Conservation (phyloP, 2,329 filamentous ascomycete genomes). For the Pseudocercospora fuligena region DNA sequence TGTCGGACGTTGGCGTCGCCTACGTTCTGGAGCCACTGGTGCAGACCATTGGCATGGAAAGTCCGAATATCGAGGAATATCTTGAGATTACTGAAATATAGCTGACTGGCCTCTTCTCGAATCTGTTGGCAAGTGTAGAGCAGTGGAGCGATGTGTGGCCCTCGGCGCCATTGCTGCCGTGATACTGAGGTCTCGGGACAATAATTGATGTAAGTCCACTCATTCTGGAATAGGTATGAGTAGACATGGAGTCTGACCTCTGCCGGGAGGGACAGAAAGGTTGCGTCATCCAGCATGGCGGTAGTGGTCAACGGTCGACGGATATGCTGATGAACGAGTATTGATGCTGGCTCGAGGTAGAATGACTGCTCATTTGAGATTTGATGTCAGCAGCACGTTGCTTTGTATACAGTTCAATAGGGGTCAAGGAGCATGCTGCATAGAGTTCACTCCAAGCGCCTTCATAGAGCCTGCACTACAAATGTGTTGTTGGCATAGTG, state of each 20-base stretch:
- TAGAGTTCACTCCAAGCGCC: neutral
- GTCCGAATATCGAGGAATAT: constrained; percentile 22
- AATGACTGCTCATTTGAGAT: neutral
- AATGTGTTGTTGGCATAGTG: neutral
- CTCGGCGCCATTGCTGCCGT: neutral
- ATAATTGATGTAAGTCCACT: constrained; percentile 21
- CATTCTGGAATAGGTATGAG: constrained; percentile 22
- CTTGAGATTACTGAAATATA: constrained; percentile 27
- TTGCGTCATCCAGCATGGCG: neutral
- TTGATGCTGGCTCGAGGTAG: neutral
- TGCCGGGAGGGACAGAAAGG: constrained; percentile 24
- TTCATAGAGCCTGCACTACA: neutral
- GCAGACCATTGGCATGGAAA: constrained; percentile 2
- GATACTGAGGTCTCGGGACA: constrained; percentile 5
- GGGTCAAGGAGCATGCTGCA: neutral
- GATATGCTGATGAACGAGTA: neutral
- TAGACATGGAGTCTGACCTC: constrained; percentile 27
- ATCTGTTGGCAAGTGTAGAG: constrained; percentile 21
- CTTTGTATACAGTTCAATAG: neutral
- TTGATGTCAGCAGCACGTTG: neutral
- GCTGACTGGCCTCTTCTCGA: constrained; percentile 21
- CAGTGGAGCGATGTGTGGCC: constrained; percentile 13
- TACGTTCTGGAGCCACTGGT: constrained; percentile 22
- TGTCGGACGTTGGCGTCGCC: constrained; percentile 21
- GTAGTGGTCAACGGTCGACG: neutral